Evolutionary conservation across 805 yeast genomes (phyloP).

Genomic region (Yamadazyma phyllophila): DNA sequence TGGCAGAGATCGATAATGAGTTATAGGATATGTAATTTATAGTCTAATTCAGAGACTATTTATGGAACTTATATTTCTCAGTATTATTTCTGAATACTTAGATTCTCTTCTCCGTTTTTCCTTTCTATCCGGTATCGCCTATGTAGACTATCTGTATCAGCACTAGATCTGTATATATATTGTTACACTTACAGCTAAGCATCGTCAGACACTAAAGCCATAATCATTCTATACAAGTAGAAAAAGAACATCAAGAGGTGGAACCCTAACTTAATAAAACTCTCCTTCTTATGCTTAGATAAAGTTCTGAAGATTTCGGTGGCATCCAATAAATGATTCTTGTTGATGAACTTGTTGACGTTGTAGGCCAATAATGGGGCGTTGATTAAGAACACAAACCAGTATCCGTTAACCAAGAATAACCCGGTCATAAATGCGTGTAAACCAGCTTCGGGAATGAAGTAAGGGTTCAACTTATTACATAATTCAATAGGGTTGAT

Average conservation of each 20-base stretch:
- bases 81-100: too few relatives aligned
- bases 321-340: constrained; percentile 88
- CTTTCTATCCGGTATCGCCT: too few relatives aligned
- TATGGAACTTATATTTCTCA: too few relatives aligned
- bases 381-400: constrained; percentile 84
- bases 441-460: constrained; percentile 84
- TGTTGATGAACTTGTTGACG: constrained; percentile 71
- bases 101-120: too few relatives aligned
- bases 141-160: too few relatives aligned
- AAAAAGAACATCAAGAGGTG: constrained; percentile 90
- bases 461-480: constrained; percentile 83
- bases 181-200: constrained; percentile 5
- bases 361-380: constrained; percentile 84
- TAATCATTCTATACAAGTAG: constrained; percentile 93
- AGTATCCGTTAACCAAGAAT: constrained; percentile 83
- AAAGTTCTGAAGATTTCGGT: constrained; percentile 96
- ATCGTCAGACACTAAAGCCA: constrained; percentile 79
- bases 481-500: constrained; percentile 97
- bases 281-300: constrained; percentile 88
- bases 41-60: too few relatives aligned
- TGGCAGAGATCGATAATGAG: constrained; percentile 10
- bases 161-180: neutral
- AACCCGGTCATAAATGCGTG: constrained; percentile 70
- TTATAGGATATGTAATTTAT: neutral
- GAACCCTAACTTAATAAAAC: constrained; percentile 86